A percentile compares a stretch with the other conserved stretches of the same genome.
These are phyloP conservation scores for Trichoderma sp. DNA, from an alignment of 2,329 filamentous ascomycete genomes.

Conservation along the genomic window DNA sequence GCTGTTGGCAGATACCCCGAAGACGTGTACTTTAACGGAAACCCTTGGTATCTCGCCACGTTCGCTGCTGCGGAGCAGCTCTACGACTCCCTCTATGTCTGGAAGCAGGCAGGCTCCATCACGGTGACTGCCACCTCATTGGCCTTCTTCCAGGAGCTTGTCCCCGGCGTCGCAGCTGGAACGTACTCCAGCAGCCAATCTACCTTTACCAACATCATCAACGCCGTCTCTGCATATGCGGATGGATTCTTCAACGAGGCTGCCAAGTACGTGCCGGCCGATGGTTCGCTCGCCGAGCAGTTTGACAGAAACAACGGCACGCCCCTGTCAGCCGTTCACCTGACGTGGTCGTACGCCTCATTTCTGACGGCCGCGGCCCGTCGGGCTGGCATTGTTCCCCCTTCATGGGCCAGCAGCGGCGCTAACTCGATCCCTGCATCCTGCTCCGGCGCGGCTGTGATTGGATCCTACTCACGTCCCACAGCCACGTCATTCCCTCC, in stretches of 20 bases:
- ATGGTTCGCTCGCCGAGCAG: constrained; percentile 67
- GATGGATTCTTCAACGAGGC: constrained; percentile 62
- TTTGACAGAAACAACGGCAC: constrained; percentile 52
- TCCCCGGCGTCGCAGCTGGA: constrained; percentile 55
- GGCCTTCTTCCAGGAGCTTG: constrained; percentile 67
- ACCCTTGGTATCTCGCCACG: constrained; percentile 78
- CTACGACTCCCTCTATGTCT: constrained; percentile 71
- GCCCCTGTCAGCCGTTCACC: constrained; percentile 61
- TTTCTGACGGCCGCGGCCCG: constrained; percentile 62
- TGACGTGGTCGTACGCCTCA: constrained; percentile 72
- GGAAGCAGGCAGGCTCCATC: constrained; percentile 61
- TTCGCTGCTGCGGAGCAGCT: constrained; percentile 76
- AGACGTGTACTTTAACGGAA: constrained; percentile 72
- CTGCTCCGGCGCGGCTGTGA: constrained; percentile 47
- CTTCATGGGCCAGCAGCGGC: constrained; percentile 51
- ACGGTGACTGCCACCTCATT: constrained; percentile 63
- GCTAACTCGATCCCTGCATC: constrained; percentile 47
- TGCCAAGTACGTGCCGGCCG: constrained; percentile 56
- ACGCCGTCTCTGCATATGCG: constrained; percentile 56
- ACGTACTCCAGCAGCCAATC: constrained; percentile 53
- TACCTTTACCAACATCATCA: constrained; percentile 54
- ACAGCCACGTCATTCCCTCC: constrained; percentile 49
- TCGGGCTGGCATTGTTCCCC: constrained; percentile 52
- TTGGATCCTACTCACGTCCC: constrained; percentile 50
- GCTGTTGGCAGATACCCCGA: constrained; percentile 67